Evolutionary conservation across 2,329 filamentous ascomycete species (phyloP), one percentile per base, ranked within the genome.

Genomic region (Colletotrichum sp.): DNA sequence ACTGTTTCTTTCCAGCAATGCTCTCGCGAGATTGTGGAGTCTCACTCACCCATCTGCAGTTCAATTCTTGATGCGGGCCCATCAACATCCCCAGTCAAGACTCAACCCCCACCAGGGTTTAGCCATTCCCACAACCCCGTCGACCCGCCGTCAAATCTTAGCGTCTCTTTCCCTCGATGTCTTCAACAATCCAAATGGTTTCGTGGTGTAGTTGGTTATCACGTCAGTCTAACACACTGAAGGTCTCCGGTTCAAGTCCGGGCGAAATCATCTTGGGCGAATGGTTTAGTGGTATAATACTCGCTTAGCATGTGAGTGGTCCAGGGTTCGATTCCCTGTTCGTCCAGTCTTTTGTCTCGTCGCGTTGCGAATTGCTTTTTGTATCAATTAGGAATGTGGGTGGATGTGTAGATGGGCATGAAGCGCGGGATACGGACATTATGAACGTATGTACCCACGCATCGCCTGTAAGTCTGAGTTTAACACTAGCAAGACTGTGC

Each of bases 161-260:
- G 32, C 4, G 18, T 62, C 30, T 22, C n/a, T 34, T 62, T 62
- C 18, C 18, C 0, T 12, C 6, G 8, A 6, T 0, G 0, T 3
- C 1, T 6, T 18, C 48, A 76, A 62, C 28, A 74, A 39, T 16
- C 6, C 6, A 32, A 39, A 8, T 66, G 74, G 74, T 76, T 64
- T 76, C 63, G 72, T 83, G 80, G 81, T 82, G 81, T 82, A 83
- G 85, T 87, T 86, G 85, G 85, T 87, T 86, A 87, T 86, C 85
- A 87, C 86, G 83, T 87, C 84, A 86, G 85, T 86, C 84, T 87
- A 87, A 87, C 85, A 83, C 73, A 75, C 73, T 75, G 73, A 75
- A 75, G 73, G 73, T 75, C 73, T 75, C 73, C 73, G 69, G 73
- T 75, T 75, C 69, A 72, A 75, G 73, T 72, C 73, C 69, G 73